phyloP scores from a whole-genome alignment of 1,139 yeast genomes.

The Wickerhamomyces sp. region DNA sequence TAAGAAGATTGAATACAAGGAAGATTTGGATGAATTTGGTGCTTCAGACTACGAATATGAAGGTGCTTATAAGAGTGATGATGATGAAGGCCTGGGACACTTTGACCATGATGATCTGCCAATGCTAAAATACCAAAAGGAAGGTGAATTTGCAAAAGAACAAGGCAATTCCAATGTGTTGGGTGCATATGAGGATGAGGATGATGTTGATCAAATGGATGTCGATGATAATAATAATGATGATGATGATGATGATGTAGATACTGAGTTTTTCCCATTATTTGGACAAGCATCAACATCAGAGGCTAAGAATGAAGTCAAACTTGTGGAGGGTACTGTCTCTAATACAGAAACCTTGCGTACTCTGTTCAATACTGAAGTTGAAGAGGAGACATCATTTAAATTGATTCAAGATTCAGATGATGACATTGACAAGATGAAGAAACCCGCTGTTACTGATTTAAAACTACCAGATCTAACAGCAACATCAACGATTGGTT shows the following conservation, averaged over 20 bases:
- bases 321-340: slow-evolving; percentile 24
- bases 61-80: slow-evolving; percentile 31
- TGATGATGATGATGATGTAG: slow-evolving; percentile 23
- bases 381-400: slow-evolving; percentile 24
- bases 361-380: slow-evolving; percentile 54
- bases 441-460: slow-evolving; percentile 16
- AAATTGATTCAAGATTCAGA: slow-evolving; percentile 30
- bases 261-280: slow-evolving; percentile 48
- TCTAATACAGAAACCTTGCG: slow-evolving; percentile 58
- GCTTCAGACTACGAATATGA: slow-evolving; percentile 46
- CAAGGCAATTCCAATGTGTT: slow-evolving; percentile 8
- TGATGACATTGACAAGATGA: slow-evolving; percentile 32
- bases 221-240: slow-evolving; percentile 10
- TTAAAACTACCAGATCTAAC: slow-evolving; percentile 10
- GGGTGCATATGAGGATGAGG: slow-evolving; percentile 37
- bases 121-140: slow-evolving; percentile 19
- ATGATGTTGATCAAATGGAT: slow-evolving; percentile 23
- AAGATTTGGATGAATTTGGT: slow-evolving; percentile 37
- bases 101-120: slow-evolving; percentile 25
- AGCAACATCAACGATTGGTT: slow-evolving; percentile 7
- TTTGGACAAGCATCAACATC: slow-evolving; percentile 33
- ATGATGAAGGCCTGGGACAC: slow-evolving; percentile 40
- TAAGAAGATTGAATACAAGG: slow-evolving; percentile 50
- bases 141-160: slow-evolving; percentile 24
- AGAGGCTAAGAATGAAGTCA: background rate